Evolutionary conservation across 2,329 filamentous ascomycete genomes (phyloP).

Genomic region (Alternaria sp.): DNA sequence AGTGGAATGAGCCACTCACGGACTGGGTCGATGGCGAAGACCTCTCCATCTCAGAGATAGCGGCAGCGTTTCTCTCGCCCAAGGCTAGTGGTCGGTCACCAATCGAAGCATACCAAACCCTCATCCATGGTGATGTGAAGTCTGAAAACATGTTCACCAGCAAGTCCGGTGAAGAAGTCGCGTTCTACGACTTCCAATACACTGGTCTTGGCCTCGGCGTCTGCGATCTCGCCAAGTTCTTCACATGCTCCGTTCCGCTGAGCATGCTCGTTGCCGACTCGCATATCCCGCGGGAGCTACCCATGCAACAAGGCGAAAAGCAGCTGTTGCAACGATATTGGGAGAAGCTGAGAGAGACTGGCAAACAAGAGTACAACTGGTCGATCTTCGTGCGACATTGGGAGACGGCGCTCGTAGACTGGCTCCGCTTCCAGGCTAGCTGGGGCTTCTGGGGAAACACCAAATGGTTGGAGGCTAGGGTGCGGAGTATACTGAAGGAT

Average conservation of each 20-base stretch:
- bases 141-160: constrained; percentile 71
- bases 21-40: constrained; percentile 22
- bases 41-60: constrained; percentile 59
- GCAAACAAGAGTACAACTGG: constrained; percentile 59
- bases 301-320: constrained; percentile 60
- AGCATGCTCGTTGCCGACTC: constrained; percentile 54
- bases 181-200: constrained; percentile 75
- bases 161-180: constrained; percentile 56
- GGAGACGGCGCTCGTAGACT: constrained; percentile 72
- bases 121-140: constrained; percentile 73
- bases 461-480: constrained; percentile 44
- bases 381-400: constrained; percentile 64
- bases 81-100: constrained; percentile 34
- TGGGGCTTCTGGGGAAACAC: constrained; percentile 49
- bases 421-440: constrained; percentile 58
- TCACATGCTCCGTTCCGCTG: constrained; percentile 69
- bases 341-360: constrained; percentile 40
- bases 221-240: constrained; percentile 70
- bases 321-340: constrained; percentile 61
- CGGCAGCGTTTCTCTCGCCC: constrained; percentile 59
- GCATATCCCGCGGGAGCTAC: constrained; percentile 48
- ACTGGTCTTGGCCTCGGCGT: constrained; percentile 68
- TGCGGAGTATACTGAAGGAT: constrained; percentile 34
- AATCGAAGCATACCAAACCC: constrained; percentile 56
- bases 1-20: constrained; percentile 64